Base-by-base conservation (phyloP, 768 basidiomycete genomes). In the Termitomyces sp. region DNA sequence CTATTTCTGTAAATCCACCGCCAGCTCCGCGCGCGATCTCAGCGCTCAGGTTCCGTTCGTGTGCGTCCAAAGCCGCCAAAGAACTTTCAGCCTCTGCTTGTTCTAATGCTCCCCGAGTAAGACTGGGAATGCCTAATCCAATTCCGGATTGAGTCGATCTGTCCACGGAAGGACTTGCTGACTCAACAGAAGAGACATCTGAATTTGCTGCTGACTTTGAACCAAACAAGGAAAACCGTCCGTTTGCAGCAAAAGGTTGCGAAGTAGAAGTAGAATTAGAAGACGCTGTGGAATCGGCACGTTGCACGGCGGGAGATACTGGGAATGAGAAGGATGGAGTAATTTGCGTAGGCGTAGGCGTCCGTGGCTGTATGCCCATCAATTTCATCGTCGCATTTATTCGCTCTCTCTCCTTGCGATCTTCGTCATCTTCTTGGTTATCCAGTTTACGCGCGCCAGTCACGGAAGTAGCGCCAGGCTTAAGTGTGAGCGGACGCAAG, bases 341-440 rank as follows among this genome's bases (percentile, higher is more conserved):
- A 2, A 76, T 67, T n/a, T 80, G 70, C 14, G 80, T 73, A 51
- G 77, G 70, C 14, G 80, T 73, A 51, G 77, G 66, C n/a, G 75
- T 58, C 20, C 22, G 68, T 32, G 87, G 84, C 69, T 88, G 85
- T 59, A 96, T 92, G 5, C 96, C 96, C 88, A 95, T 93, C 30
- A 96, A 75, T 69, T 93, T 92, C 90, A 98, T 90, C 28, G 93
- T 92, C 16, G 92, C 92, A 62, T 88, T 80, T 55, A 98, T 77
- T 16, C 94, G 83, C 69, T 94, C 94, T 56, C 95, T 79, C 72
- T 96, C 94, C 61, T 80, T 81, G 40, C 84, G 79, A 67, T 97
- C 94, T 60, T 98, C 93, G 58, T 98, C 96, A 65, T 98, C 95
- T 70, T 98, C 95, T 42, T 81, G 76, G 1, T 86, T 92, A 58